Conservation (phyloP, 768 basidiomycete species). For the Russula sp. region DNA sequence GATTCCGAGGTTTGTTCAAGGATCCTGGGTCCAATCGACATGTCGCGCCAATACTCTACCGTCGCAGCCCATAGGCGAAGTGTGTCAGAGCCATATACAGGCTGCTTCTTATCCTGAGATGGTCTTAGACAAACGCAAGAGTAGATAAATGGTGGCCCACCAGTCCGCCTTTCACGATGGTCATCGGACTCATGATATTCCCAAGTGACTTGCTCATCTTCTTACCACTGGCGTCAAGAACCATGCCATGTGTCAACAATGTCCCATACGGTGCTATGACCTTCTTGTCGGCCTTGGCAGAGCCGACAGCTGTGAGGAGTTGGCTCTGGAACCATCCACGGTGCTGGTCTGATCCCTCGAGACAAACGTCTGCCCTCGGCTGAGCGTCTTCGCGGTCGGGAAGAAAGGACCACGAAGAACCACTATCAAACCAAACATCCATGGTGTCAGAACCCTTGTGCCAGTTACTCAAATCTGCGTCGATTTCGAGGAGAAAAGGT, state of each 20-base stretch:
- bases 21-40: slow-evolving; percentile 73
- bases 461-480: slow-evolving; percentile 34
- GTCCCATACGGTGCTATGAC: slow-evolving; percentile 55
- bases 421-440: slow-evolving; percentile 99
- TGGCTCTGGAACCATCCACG: slow-evolving; percentile 99
- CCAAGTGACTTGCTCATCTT: slow-evolving; percentile 99
- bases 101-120: slow-evolving; percentile 54
- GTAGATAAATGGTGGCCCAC: slow-evolving; percentile 36
- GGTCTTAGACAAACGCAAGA: background rate
- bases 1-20: slow-evolving; percentile 70
- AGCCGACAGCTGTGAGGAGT: slow-evolving; percentile 71
- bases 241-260: slow-evolving; percentile 95
- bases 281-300: slow-evolving; percentile 29
- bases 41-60: slow-evolving; percentile 84
- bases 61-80: slow-evolving; percentile 89
- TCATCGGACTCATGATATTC: slow-evolving; percentile 82
- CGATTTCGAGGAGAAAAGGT: slow-evolving; percentile 41
- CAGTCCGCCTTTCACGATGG: slow-evolving; percentile 68
- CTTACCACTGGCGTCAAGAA: slow-evolving; percentile 80
- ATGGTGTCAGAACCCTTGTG: slow-evolving; percentile 88
- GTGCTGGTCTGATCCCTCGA: slow-evolving; percentile 97
- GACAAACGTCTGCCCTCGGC: slow-evolving; percentile 67
- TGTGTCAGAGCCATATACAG: slow-evolving; percentile 79
- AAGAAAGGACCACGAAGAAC: slow-evolving; percentile 87
- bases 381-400: slow-evolving; percentile 33